phyloP scores from a whole-genome alignment of 805 yeast genomes.

The Kazachstania africana region DNA sequence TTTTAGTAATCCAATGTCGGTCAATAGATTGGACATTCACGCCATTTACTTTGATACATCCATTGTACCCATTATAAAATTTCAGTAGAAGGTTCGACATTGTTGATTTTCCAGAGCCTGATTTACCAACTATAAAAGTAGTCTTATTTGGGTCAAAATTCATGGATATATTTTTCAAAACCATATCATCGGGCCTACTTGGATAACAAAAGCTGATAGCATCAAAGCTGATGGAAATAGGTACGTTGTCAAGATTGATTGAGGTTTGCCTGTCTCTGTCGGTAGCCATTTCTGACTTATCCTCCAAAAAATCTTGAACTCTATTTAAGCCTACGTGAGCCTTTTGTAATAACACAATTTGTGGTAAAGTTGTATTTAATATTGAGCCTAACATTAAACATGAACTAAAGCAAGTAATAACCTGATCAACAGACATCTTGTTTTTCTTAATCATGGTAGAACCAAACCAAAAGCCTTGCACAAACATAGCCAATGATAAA shows the following conservation, averaged over 20 bases:
- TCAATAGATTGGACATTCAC: constrained; percentile 33
- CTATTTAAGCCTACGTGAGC: constrained; percentile 58
- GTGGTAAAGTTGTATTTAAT: constrained; percentile 42
- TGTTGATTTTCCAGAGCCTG: constrained; percentile 93
- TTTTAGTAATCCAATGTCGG: constrained; percentile 42
- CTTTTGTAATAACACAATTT: constrained; percentile 52
- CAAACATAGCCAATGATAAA: constrained; percentile 61
- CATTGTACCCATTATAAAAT: constrained; percentile 42
- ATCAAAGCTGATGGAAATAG: constrained; percentile 33
- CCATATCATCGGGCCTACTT: constrained; percentile 35
- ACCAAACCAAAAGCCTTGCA: constrained; percentile 92
- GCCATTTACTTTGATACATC: constrained; percentile 50
- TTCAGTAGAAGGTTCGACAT: constrained; percentile 49
- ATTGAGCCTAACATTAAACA: constrained; percentile 63
- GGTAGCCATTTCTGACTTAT: background rate
- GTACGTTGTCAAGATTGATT: background rate
- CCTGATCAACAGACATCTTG: constrained; percentile 44
- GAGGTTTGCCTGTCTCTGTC: background rate
- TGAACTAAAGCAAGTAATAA: constrained; percentile 74
- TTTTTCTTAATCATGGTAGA: constrained; percentile 46
- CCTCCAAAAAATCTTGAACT: constrained; percentile 30
- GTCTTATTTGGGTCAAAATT: constrained; percentile 33
- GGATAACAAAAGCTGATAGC: constrained; percentile 57
- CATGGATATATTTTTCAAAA: constrained; percentile 38
- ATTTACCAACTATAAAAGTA: constrained; percentile 68